Base-by-base conservation (phyloP, 2,329 filamentous ascomycete genomes). In the Penicillium psychrosexuale region DNA sequence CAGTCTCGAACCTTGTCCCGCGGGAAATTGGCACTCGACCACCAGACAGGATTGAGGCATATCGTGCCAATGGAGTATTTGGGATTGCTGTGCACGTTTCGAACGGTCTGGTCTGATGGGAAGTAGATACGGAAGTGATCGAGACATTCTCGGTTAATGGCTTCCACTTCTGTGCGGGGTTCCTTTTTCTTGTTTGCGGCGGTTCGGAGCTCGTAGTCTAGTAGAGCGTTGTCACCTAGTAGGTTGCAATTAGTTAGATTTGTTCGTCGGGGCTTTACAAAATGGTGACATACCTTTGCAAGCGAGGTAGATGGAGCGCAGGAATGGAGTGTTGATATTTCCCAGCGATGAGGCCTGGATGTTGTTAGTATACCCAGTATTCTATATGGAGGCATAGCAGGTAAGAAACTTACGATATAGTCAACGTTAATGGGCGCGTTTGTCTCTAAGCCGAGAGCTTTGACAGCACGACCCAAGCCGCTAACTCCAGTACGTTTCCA, bases 301-400 rank as follows among this genome's bases (percentile, higher is more conserved):
- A 11, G 85, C 84, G 43, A 81, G 73, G 63, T 85, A 83, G 3
- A 89, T 74, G 22, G 77, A 76, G 51, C 74, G 72, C 37, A 97
- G 72, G 56, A 95, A 84, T 7, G 83, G 80, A 39, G 82, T 78
- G 50, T 85, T 91, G 39, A 97, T 69, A 8, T 84, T 84, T 17
- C 93, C 94, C 5, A 97, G 75, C 0, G 93, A 97, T 0, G 93
- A 90, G 24, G 89, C 83, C 86, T 88, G 60, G 11, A 42, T 27
- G 15, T 58, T 65, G 46, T 55, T 56, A 36, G 51, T 43, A n/a
- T 40, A 12, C 45, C 40, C 48, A 44, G 38, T 22, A 19, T 13
- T 13, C 17, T 1, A 22, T 7, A 5, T 50, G 7, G 3, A 24
- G 0, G 9, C 5, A 15, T 43, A 7, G 27, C 15, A 37, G 4